phyloP scores from a whole-genome alignment of 106 monocot genomes.

The Narthecium ossifragum region DNA sequence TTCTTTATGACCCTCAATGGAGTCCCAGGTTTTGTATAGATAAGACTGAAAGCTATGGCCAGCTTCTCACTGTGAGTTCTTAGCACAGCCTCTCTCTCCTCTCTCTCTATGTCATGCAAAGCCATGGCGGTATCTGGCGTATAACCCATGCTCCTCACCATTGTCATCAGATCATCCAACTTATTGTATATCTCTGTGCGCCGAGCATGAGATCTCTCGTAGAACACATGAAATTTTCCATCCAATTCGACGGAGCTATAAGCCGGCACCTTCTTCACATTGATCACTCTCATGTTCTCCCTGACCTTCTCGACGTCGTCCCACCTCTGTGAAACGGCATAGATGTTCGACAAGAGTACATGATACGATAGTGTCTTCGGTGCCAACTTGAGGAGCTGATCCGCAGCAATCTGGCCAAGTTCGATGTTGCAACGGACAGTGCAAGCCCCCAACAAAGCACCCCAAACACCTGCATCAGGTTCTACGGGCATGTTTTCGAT shows the following conservation, averaged over 20 bases:
- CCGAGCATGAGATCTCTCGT: conserved; percentile 17
- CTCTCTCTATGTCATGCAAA: conserved; percentile 28
- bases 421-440: conserved; percentile 3
- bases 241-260: conserved; percentile 27
- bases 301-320: conserved; percentile 16
- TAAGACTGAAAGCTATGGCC: conserved; percentile 16
- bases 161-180: conserved; percentile 8
- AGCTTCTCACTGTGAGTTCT: conserved; percentile 27
- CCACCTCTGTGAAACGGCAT: conserved; percentile 19
- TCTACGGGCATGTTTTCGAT: conserved; percentile 9
- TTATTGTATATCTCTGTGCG: conserved; percentile 9
- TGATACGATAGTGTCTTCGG: conserved; percentile 16
- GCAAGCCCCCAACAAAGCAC: conserved; percentile 18
- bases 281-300: conserved; percentile 11
- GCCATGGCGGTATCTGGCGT: conserved; percentile 8
- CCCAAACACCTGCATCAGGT: conserved; percentile 17
- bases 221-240: conserved; percentile 22
- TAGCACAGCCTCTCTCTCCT: conserved; percentile 29
- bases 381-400: conserved; percentile 12
- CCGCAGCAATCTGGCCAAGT: conserved; percentile 21
- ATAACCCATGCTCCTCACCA: conserved; percentile 13
- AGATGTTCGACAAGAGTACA: conserved; percentile 26
- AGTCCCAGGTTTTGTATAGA: not conserved
- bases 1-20: conserved; percentile 33
- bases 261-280: conserved; percentile 12